A percentile compares a stretch with the other conserved stretches of the same genome.
phyloP scores from a whole-genome alignment of 345 rosid genomes.

The Eucalyptus coolabah region DNA sequence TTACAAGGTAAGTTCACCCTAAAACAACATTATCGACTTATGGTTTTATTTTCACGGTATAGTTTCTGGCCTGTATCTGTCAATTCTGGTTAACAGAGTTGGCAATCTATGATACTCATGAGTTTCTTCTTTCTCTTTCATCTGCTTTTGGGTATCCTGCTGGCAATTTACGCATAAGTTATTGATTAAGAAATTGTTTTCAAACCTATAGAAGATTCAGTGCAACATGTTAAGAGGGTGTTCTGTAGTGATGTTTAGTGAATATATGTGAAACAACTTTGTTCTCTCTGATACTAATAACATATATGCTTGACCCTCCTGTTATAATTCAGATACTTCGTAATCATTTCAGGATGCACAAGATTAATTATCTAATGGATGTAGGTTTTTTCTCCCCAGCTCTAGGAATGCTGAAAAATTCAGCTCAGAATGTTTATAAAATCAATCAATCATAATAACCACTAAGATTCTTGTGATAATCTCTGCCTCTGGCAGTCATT shows the following conservation, averaged over 20 bases:
- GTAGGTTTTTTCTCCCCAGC: background rate
- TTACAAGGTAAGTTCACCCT: constrained; percentile 44
- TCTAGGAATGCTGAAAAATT: background rate
- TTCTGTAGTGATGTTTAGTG: background rate
- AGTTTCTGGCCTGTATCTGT: background rate
- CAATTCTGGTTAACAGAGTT: background rate
- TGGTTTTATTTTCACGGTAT: background rate
- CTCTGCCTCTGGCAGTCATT: background rate
- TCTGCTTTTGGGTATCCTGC: background rate
- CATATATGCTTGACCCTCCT: background rate
- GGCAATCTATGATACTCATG: background rate
- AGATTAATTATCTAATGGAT: background rate
- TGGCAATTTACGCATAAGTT: background rate
- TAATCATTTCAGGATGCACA: background rate
- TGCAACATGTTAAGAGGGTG: background rate
- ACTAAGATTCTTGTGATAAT: background rate
- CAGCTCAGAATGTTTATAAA: background rate
- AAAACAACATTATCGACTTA: background rate
- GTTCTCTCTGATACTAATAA: background rate
- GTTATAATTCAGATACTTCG: background rate
- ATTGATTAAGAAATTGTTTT: background rate
- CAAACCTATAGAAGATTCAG: background rate
- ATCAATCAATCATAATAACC: background rate
- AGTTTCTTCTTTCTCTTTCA: background rate
- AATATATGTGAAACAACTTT: background rate